Evolutionary conservation across 2,329 filamentous ascomycete species (phyloP), one percentile per base, ranked within the genome.

Genomic region (Paecilomyces fulvus): DNA sequence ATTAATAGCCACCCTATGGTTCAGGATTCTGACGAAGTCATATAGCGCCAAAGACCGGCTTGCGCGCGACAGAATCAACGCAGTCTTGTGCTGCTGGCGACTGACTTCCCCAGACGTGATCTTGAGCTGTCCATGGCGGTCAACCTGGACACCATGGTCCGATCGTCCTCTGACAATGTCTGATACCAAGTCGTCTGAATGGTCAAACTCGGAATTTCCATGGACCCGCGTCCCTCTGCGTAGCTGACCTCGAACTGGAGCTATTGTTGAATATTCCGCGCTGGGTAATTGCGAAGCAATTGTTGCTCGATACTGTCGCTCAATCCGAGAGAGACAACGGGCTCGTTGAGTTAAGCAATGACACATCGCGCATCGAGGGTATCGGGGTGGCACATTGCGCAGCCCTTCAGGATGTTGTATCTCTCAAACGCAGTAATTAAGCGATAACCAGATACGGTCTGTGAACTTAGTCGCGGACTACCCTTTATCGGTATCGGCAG

Each of bases 1-100:
- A n/a, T 55, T 48, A 43, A 60, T 51, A 52, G 56, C 53, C 30
- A 58, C 61, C 9, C 57, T 59, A 12, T 51, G 30, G 6, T 53
- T 52, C 10, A 61, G 50, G n/a, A 63, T 43, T 20, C 55, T 52
- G 11, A 55, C 33, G 50, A 65, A 63, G 49, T 65, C 63, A 46
- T 58, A 56, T 50, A 60, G 57, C 30, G 57, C 55, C 9, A 64
- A 59, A 11, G 61, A 63, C 10, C 51, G 31, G 10, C 58, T 59
- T 4, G 57, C 56, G 9, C 58, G 55, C 43, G 54, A 59, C 6
- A 63, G 53, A n/a, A 61, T 48, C 10, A 64, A 55, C 5, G 59
- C 59, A 20, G 63, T 63, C 51, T 60, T 59, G 49, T 63, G 58
- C 31, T 55, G 59, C 51, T 55, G 54, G 3, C 53, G 55, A 49